These are phyloP conservation scores for Voacanga thouarsii DNA, from an alignment of 257 asterid species.

Conservation along the genomic window DNA sequence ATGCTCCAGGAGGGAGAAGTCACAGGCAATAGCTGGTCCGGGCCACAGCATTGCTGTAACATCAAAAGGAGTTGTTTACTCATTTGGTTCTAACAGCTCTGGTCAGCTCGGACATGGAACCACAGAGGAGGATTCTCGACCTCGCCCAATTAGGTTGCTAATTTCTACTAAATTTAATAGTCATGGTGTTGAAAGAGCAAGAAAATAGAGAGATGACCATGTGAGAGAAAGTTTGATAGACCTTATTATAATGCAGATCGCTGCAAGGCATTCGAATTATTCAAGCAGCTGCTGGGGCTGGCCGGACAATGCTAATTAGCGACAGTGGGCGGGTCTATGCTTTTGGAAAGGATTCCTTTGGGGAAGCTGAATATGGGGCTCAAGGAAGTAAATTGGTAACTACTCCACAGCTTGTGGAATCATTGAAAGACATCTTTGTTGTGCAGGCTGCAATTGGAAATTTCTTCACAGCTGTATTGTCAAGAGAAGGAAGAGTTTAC, in stretches of 20 bases:
- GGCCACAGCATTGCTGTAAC: constrained; percentile 98
- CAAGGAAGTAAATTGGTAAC: constrained; percentile 67
- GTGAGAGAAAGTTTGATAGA: constrained; percentile 17
- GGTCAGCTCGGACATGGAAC: constrained; percentile 98
- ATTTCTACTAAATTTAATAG: constrained; percentile 13
- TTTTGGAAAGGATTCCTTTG: constrained; percentile 85
- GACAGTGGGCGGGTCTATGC: constrained; percentile 85
- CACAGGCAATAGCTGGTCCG: constrained; percentile 98
- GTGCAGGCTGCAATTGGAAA: constrained; percentile 98
- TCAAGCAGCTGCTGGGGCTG: constrained; percentile 94
- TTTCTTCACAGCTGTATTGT: constrained; percentile 91
- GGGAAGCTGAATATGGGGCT: constrained; percentile 78
- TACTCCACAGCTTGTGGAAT: constrained; percentile 79
- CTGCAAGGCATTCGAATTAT: constrained; percentile 83
- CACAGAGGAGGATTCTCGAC: constrained; percentile 66
- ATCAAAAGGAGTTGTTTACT: constrained; percentile 70
- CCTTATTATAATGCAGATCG: constrained; percentile 58
- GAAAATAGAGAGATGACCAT: constrained; percentile 11
- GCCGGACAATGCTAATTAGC: constrained; percentile 83
- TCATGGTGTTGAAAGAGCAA: not conserved
- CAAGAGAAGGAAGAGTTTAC: constrained; percentile 90
- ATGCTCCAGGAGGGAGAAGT: constrained; percentile 84
- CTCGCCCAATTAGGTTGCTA: constrained; percentile 70
- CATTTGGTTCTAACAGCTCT: constrained; percentile 86
- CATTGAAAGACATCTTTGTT: constrained; percentile 84